These are phyloP conservation scores for Plasmodium gallinaceum DNA, from an alignment of 169 alveolate genomes.

Conservation along the genomic window DNA sequence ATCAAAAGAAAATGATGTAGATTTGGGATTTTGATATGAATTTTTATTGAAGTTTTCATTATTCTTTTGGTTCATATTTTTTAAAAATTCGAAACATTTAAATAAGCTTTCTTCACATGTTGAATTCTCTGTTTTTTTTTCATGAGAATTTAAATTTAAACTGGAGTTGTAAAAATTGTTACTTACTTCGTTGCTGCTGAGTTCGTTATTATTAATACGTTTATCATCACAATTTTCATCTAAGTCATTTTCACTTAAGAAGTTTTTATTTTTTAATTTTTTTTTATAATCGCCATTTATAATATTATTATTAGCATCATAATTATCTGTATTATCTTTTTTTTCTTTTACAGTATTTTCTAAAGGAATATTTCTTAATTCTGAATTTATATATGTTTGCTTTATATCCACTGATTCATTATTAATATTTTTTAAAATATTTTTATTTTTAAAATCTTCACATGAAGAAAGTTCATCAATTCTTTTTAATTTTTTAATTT, in stretches of 20 bases:
- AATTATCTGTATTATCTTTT: neutral
- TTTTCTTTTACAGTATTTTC: neutral
- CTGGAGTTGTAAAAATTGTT: too few relatives aligned
- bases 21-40: neutral
- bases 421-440: too few relatives aligned
- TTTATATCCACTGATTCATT: neutral
- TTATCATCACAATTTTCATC: too few relatives aligned
- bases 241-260: too few relatives aligned
- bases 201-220: slow-evolving; percentile 3
- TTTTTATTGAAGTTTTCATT: slow-evolving; percentile 19
- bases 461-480: neutral
- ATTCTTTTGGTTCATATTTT: slow-evolving; percentile 44
- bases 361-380: neutral
- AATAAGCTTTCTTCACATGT: slow-evolving; percentile 66
- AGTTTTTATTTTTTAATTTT: neutral
- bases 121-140: slow-evolving; percentile 13
- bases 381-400: neutral
- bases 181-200: neutral
- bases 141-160: slow-evolving; percentile 11
- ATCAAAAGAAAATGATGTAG: slow-evolving; percentile 29
- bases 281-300: neutral
- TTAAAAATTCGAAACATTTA: slow-evolving; percentile 68
- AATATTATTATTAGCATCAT: neutral
- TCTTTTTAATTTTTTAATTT: too few relatives aligned
- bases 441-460: too few relatives aligned